Base-by-base conservation (phyloP, 306 rosid species). In the Cercis canadensis region DNA sequence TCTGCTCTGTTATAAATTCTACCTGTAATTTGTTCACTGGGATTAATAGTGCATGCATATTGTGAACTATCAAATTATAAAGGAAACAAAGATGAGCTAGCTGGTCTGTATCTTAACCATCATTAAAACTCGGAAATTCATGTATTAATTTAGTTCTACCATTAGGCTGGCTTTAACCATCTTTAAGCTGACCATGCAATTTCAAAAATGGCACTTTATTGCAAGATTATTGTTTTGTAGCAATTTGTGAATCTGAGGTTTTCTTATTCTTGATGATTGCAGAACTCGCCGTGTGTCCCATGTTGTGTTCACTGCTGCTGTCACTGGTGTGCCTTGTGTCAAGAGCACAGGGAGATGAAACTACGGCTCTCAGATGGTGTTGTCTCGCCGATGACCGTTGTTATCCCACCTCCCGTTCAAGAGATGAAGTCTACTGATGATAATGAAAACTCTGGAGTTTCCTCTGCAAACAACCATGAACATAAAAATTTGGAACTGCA, bases 261-360 rank as follows among this genome's bases (percentile, higher is more conserved):
- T 64, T 7, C 31, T 32, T 17, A 5, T 49, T 57, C 21, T 55
- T 47, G 52, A 18, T 84, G 67, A 43, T 24, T 77, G 89, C 80
- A 95, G 96, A 84, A 94, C 80, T 83, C 91, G 5, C 99, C 95
- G 0, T 87, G 97, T 39, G 92, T 89, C 59, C 96, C 97, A 39
- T 95, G 99, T 85, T 69, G 89, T 86, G 95, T 89, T 29, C 96
- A 95, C 71, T 95, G 99, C 83, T 95, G 96, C 82, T 73, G 86
- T 72, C 97, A 94, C 82, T 87, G 96, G 96, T 91, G 99, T 17
- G 99, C 97, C 82, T 54, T 95, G 75, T 95, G 99, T 77, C 96
- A 91, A 74, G 97, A 95, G 87, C 99, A 95, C 82, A 74, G 96
- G 78, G 99, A 95, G 92, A 89, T 86, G 93, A 87, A 86, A 77